Evolutionary conservation across 257 asterid species (phyloP), one percentile per base, ranked within the genome.

Genomic region (Thymus quinquecostatus): DNA sequence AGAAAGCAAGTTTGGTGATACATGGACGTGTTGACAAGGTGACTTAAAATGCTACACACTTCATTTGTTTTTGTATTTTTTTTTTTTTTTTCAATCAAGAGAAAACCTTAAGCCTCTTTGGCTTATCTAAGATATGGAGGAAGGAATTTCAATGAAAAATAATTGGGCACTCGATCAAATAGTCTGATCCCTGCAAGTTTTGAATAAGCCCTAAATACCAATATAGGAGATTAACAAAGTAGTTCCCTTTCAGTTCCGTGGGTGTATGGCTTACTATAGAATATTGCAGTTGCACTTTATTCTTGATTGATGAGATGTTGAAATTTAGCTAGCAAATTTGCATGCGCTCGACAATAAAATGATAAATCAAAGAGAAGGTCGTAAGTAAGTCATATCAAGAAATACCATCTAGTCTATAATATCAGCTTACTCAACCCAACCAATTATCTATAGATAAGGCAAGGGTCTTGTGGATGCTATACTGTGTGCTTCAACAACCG

Each of bases 21-120:
- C 98, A 87, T 69, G 98, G 95, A 29, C 89, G 80, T 69, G 98
- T 86, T 34, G 97, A 90, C 81, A 87, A 90, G 98, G 98, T 90
- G 79, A 65, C 74, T 71, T 71, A 6, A 14, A 36, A 50, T 7
- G 53, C 45, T 34, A 72, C 57, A 48, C 45, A 60, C 27, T 67
- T 50, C 38, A 40, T 66, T 64, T 49, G 48, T 62, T 56, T 49
- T 41, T 65, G 12, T 43, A 51, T 36, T 63, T 21, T 21, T 21
- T 36, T 63, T 21, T 36, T 63, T 68, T 54, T 13, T 29, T 14
- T 65, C 66, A 56, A 56, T 71, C 28, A 47, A 13, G 55, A 70
- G 44, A 72, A 63, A 30, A 28, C 11, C 44, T 78, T 40, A 53
- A 51, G 64, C 55, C 36, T 58, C 62, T 69, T 27, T 64, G 53